These are phyloP conservation scores for Phaeosphaeria sp. DNA, from an alignment of 2,329 filamentous ascomycete species.

Conservation along the genomic window DNA sequence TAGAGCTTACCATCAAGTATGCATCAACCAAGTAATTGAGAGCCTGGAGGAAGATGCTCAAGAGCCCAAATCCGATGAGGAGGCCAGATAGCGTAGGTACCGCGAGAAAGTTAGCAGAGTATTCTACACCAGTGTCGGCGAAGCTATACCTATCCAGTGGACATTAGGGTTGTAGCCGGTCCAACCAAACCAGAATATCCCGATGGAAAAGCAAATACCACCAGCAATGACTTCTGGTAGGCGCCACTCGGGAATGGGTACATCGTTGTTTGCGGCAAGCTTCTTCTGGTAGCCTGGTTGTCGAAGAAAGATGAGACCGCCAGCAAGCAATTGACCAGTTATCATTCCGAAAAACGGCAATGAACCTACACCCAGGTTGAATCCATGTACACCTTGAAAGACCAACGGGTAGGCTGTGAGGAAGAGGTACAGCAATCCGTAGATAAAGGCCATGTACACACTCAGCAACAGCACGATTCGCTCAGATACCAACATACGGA, in stretches of 20 bases:
- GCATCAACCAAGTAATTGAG: constrained; percentile 68
- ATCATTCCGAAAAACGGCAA: constrained; percentile 90
- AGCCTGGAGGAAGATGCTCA: constrained; percentile 64
- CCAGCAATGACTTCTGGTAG: constrained; percentile 62
- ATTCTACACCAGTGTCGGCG: too few species aligned
- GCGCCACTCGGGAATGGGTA: constrained; percentile 64
- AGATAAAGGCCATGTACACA: constrained; percentile 47
- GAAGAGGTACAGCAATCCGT: constrained; percentile 83
- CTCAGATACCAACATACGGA: constrained; percentile 57
- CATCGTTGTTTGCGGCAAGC: constrained; percentile 55
- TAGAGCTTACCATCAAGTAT: constrained; percentile 56
- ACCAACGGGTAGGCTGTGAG: constrained; percentile 84
- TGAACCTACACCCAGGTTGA: constrained; percentile 73
- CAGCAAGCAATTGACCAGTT: constrained; percentile 72
- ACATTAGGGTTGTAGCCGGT: constrained; percentile 53
- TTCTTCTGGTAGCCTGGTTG: constrained; percentile 70
- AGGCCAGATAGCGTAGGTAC: constrained; percentile 54
- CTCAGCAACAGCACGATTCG: constrained; percentile 54
- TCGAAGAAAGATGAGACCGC: constrained; percentile 66
- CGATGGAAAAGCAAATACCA: constrained; percentile 52
- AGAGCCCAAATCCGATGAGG: constrained; percentile 63
- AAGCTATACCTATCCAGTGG: too few species aligned
- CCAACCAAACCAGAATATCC: constrained; percentile 51
- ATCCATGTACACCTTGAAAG: constrained; percentile 74
- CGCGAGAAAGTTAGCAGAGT: too few species aligned